Evolutionary conservation across 2,329 filamentous ascomycete species (phyloP).

Genomic region (Penicillium hordei): DNA sequence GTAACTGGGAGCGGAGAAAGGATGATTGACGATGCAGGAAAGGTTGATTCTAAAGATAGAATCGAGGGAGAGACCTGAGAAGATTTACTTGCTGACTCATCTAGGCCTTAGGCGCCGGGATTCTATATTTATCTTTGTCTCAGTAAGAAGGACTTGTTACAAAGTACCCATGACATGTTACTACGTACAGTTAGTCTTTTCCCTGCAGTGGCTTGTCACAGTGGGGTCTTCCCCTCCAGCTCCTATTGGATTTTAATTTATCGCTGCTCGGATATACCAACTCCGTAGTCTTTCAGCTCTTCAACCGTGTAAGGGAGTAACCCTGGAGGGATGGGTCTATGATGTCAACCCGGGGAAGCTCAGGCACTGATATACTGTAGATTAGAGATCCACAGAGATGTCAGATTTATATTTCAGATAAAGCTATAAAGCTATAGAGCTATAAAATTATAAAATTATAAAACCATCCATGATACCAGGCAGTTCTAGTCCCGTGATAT

Average conservation of each 20-base stretch:
- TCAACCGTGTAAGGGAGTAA: neutral
- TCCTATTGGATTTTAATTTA: neutral
- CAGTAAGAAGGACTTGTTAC: neutral
- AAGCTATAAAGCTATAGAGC: neutral
- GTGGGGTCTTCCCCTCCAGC: neutral
- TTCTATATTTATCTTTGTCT: conserved; percentile 5
- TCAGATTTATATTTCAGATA: neutral
- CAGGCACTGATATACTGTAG: neutral
- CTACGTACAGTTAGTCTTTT: neutral
- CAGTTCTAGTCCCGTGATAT: neutral
- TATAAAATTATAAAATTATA: neutral
- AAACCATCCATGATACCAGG: too few relatives aligned
- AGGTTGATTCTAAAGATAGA: conserved; percentile 33
- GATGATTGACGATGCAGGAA: conserved; percentile 26
- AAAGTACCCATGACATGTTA: neutral
- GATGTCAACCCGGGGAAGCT: conserved; percentile 7
- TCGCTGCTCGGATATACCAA: neutral
- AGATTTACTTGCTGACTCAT: conserved; percentile 10
- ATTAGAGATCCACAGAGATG: neutral
- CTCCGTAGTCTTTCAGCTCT: neutral
- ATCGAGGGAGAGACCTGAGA: conserved; percentile 16
- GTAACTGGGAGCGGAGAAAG: conserved; percentile 14
- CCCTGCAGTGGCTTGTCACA: conserved; percentile 9
- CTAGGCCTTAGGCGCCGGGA: conserved; percentile 13
- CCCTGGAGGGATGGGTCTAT: neutral